phyloP scores from a whole-genome alignment of 805 yeast genomes.

The Kluyveromyces siamensis region DNA sequence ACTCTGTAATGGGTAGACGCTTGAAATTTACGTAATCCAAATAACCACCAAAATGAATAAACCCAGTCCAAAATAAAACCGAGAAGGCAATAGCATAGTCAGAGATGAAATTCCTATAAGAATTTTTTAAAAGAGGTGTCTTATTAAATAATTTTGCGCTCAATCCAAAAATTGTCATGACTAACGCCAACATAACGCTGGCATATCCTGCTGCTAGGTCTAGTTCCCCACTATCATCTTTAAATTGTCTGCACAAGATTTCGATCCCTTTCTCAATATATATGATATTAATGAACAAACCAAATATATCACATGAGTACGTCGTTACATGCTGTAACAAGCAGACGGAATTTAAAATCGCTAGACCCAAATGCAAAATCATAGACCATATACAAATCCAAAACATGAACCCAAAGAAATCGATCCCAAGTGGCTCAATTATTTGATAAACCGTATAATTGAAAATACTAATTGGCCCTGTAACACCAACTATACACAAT shows the following conservation, averaged over 20 bases:
- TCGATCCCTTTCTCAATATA: constrained; percentile 89
- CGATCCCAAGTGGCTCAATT: constrained; percentile 30
- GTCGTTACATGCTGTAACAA: constrained; percentile 63
- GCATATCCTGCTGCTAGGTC: constrained; percentile 52
- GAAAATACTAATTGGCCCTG: constrained; percentile 91
- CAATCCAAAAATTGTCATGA: constrained; percentile 75
- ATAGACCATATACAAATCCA: constrained; percentile 93
- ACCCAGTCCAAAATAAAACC: constrained; percentile 87
- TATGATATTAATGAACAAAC: constrained; percentile 79
- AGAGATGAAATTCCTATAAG: constrained; percentile 57
- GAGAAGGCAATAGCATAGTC: constrained; percentile 82
- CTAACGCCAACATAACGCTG: constrained; percentile 61
- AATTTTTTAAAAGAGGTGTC: constrained; percentile 52
- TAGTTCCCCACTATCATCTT: constrained; percentile 25
- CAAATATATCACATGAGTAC: constrained; percentile 89
- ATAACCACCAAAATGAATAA: constrained; percentile 83
- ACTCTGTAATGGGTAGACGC: constrained; percentile 55
- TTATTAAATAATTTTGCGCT: constrained; percentile 41
- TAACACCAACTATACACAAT: constrained; percentile 89
- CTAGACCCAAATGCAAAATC: constrained; percentile 68
- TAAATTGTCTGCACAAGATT: constrained; percentile 65
- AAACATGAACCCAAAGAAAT: constrained; percentile 85
- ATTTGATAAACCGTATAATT: constrained; percentile 64
- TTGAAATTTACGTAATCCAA: constrained; percentile 49
- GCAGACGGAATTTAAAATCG: constrained; percentile 58